Conservation (phyloP, 805 yeast genomes). For the Metschnikowia drakensbergensis region DNA sequence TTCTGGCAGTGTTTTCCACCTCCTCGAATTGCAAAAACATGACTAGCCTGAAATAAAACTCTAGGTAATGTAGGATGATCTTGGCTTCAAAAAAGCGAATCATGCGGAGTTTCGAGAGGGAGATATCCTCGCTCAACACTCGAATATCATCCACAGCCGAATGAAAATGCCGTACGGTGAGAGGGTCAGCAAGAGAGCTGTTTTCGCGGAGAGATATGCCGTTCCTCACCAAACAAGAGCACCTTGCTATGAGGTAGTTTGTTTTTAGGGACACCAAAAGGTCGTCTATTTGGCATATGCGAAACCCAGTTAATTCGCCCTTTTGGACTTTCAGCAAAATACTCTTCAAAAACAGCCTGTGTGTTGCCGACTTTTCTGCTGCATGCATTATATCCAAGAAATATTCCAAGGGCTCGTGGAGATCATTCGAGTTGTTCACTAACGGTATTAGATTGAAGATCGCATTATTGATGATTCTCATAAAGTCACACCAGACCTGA, state of each 20-base stretch:
- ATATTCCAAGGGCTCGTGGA: conserved; percentile 19
- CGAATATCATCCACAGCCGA: conserved; percentile 22
- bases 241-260: conserved; percentile 29
- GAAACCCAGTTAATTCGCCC: conserved; percentile 9
- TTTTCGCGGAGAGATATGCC: conserved; percentile 10
- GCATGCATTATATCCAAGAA: conserved; percentile 22
- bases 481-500: conserved; percentile 33
- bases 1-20: conserved; percentile 13
- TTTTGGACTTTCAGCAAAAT: conserved; percentile 8
- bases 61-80: conserved; percentile 26
- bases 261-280: conserved; percentile 21
- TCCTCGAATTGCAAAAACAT: conserved; percentile 37
- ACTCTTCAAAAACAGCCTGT: conserved; percentile 22
- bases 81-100: conserved; percentile 12
- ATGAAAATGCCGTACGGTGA: conserved; percentile 22
- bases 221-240: conserved; percentile 14
- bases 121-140: conserved; percentile 23
- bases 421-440: conserved; percentile 19
- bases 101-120: conserved; percentile 13
- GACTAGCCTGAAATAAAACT: conserved; percentile 26
- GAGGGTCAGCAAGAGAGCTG: conserved; percentile 2
- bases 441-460: conserved; percentile 25
- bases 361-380: conserved; percentile 21
- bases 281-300: conserved; percentile 12
- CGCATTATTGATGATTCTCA: conserved; percentile 29